These are phyloP conservation scores for Cystobasidium slooffiae DNA, from an alignment of 1,284 basidiomycete species.

Conservation along the genomic window DNA sequence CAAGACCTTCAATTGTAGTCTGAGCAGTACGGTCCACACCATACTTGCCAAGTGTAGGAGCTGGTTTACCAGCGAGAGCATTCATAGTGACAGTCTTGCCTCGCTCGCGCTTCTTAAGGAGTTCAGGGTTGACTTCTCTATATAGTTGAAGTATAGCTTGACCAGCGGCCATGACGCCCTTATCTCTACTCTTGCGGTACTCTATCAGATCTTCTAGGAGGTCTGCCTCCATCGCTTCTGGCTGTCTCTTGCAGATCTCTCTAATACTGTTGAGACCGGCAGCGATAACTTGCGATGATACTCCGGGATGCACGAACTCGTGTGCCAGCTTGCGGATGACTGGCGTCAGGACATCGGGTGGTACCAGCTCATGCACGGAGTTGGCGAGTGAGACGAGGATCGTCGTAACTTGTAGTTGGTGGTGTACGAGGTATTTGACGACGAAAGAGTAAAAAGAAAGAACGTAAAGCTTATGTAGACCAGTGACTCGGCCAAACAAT, in stretches of 20 bases:
- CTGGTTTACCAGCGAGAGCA: conserved; percentile 29
- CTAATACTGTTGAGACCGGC: conserved; percentile 94
- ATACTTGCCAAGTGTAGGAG: conserved; percentile 24
- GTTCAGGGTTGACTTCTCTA: conserved; percentile 90
- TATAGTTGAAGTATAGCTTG: conserved; percentile 89
- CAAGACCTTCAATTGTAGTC: conserved; percentile 85
- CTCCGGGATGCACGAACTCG: conserved; percentile 97
- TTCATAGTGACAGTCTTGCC: conserved; percentile 56
- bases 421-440: conserved; percentile 86
- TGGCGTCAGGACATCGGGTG: conserved; percentile 88
- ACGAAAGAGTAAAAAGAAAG: conserved; percentile 98
- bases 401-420: conserved; percentile 89
- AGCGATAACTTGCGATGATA: conserved; percentile 87
- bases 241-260: conserved; percentile 89
- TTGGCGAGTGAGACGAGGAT: conserved; percentile 95
- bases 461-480: conserved; percentile 87
- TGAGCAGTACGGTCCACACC: conserved; percentile 59
- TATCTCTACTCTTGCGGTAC: conserved; percentile 93
- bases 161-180: conserved; percentile 85
- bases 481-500: conserved; percentile 93
- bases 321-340: conserved; percentile 89
- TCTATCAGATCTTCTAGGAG: conserved; percentile 88
- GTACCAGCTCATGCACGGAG: conserved; percentile 92
- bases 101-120: conserved; percentile 87
- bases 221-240: conserved; percentile 92